Percentiles rank a stretch among this genome's conserved stretches.
Conservation (phyloP, 176 grass and related monocot species). For the Aegilops bicornis region DNA sequence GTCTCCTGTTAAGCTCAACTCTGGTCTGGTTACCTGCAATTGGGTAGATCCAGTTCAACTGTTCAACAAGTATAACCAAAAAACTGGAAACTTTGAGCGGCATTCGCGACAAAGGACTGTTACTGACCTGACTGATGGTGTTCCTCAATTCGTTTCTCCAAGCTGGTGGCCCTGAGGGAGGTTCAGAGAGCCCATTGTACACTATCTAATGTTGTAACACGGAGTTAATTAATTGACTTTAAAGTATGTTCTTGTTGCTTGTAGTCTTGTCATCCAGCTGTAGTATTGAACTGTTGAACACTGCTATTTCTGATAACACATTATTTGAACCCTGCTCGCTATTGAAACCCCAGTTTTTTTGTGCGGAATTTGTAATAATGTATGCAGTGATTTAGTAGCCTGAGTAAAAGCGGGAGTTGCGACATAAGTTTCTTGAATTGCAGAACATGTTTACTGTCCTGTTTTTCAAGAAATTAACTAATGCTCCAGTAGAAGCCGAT, state of each 20-base stretch:
- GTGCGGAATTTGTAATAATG: no score
- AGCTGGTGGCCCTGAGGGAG: background rate
- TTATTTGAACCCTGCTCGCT: no score
- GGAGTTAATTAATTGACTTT: no score
- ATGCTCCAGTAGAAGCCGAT: no score
- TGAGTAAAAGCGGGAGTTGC: no score
- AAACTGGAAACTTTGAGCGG: background rate
- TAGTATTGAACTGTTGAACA: no score
- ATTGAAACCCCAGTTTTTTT: no score
- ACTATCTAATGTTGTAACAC: constrained; percentile 2
- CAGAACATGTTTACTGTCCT: background rate
- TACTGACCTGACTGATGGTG: constrained; percentile 13
- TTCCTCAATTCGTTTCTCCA: constrained; percentile 9
- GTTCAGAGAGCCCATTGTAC: background rate
- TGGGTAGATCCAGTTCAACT: background rate
- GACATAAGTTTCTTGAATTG: background rate
- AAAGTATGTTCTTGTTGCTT: no score
- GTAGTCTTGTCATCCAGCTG: no score
- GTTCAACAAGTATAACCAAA: background rate
- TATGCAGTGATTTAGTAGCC: no score
- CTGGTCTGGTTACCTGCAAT: background rate
- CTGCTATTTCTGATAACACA: no score
- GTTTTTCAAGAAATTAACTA: background rate
- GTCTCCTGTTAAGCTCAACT: background rate
- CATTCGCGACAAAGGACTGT: background rate